These are phyloP conservation scores for Talaromyces sp. DNA, from an alignment of 2,329 filamentous ascomycete genomes.

Conservation along the genomic window DNA sequence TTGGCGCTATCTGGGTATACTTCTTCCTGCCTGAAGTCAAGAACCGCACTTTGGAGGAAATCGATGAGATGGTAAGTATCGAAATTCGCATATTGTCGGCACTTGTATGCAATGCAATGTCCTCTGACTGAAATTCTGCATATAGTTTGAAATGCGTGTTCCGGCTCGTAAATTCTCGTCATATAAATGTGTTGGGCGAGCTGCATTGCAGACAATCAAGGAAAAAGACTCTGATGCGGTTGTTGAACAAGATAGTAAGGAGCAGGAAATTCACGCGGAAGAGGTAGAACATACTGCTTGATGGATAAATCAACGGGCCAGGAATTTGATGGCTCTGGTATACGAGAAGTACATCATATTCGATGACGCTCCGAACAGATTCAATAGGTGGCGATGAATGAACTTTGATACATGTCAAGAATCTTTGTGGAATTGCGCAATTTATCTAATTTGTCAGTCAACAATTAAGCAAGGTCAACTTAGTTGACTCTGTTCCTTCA, in stretches of 20 bases:
- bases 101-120: neutral
- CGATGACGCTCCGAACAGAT: neutral
- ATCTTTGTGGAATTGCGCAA: too few species aligned
- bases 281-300: neutral
- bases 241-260: neutral
- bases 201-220: neutral
- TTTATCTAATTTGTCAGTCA: too few species aligned
- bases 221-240: neutral
- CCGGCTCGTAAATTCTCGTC: slow-evolving; percentile 1
- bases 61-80: slow-evolving; percentile 52
- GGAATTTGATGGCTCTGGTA: neutral
- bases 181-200: neutral
- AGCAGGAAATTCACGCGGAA: neutral
- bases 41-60: slow-evolving; percentile 52
- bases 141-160: neutral
- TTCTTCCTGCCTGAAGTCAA: slow-evolving; percentile 55
- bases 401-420: neutral
- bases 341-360: neutral
- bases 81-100: neutral
- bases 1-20: slow-evolving; percentile 36
- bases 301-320: neutral
- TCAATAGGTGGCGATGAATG: neutral
- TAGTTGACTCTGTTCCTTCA: too few species aligned
- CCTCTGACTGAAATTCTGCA: neutral
- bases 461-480: too few species aligned